Percentiles rank a stretch among this genome's conserved stretches.
Evolutionary conservation across 225 moss, liverwort and hornwort genomes (phyloP).

Genomic region (Pseudoscleropodium purum): DNA sequence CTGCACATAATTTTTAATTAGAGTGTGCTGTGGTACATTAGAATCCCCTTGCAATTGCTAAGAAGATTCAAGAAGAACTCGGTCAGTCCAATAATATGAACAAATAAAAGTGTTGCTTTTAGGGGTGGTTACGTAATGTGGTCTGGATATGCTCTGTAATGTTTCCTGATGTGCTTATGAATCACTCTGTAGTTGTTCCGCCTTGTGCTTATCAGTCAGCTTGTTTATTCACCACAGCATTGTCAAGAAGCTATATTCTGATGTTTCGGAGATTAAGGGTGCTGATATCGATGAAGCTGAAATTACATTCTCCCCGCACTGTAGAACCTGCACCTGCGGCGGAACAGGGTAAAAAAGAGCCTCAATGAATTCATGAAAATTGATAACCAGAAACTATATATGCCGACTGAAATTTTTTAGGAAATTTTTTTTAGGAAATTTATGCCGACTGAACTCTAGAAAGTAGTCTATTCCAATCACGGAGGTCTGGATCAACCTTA

Average conservation of each 20-base stretch:
- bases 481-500: background rate
- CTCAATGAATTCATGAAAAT: background rate
- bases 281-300: background rate
- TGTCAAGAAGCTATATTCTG: background rate
- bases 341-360: background rate
- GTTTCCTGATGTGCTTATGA: background rate
- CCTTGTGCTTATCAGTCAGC: background rate
- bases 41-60: background rate
- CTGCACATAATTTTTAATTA: background rate
- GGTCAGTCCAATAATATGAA: background rate
- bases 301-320: slow-evolving; percentile 1
- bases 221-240: background rate
- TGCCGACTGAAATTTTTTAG: background rate
- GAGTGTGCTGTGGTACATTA: background rate
- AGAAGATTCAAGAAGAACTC: background rate
- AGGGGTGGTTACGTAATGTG: background rate
- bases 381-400: background rate
- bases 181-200: background rate
- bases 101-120: background rate
- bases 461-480: background rate
- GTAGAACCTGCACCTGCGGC: slow-evolving; percentile 12
- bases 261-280: background rate
- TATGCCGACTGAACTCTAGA: background rate
- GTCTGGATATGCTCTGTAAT: background rate
- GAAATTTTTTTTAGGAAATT: too few relatives aligned